Evolutionary conservation across 2,329 filamentous ascomycete species (phyloP), one percentile per base, ranked within the genome.

Genomic region (Phialophora macrospora): DNA sequence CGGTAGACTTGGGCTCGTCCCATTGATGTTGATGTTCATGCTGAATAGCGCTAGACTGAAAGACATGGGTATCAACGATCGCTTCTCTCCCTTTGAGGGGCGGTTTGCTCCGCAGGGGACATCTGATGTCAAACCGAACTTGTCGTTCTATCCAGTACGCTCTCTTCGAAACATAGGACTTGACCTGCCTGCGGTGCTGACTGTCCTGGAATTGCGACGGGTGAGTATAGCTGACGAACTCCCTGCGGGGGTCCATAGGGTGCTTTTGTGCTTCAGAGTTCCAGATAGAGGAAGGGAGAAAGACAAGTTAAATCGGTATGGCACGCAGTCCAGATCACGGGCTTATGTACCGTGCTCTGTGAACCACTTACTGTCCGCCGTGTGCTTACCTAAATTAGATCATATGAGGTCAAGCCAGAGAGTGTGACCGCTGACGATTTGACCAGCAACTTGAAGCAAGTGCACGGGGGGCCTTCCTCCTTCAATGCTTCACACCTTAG

Each of bases 141-240:
- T 41, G 24, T 49, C n/a, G 20, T 32, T 49, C 56, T 32, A 49
- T 20, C 38, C 56, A 59, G 22, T 48, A 59, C 26, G 56, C 56
- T 30, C 56, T 46, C 5, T 34, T 20, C 26, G 56, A 59, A 7
- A 49, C 56, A 14, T 59, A 59, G 20, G 56, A 59, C 41, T 59
- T 48, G 56, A 48, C 56, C 20, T 59, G 56, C n/a, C n/a, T 59
- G 12, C 56, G 56, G n/a, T 48, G 38, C 8, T 59, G 38, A 28
- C 26, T 32, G 26, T 59, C 56, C 32, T 59, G 56, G 20, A 59
- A 59, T 17, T 59, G 38, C 8, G 56, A 48, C 9, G 56, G 56
- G 38, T 59, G 22, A 4, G 56, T 59, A 59, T 48, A 59, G 24
- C 56, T 46, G 38, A 59, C 41, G 11, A 59, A 48, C 41, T 44